Evolutionary conservation across 768 basidiomycete genomes (phyloP).

Genomic region (Russula olivacea): DNA sequence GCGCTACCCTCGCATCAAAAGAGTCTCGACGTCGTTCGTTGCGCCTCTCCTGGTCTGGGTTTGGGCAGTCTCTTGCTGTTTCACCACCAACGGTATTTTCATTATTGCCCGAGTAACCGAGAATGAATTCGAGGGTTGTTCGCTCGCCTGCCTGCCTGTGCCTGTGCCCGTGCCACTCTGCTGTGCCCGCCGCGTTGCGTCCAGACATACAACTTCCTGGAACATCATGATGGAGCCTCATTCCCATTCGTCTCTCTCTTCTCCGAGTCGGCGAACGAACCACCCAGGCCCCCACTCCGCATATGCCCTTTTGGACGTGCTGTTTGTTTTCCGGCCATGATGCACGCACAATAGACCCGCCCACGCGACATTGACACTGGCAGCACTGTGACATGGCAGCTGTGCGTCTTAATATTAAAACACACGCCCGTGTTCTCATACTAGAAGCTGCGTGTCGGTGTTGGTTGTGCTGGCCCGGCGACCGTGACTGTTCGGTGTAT

Average conservation of each 20-base stretch:
- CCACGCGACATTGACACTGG: background rate
- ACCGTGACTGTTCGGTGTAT: background rate
- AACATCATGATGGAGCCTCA: background rate
- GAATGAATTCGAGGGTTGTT: no score
- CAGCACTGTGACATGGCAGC: background rate
- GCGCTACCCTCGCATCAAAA: no score
- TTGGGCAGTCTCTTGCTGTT: background rate
- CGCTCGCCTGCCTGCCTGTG: no score
- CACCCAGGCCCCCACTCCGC: no score
- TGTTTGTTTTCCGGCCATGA: no score
- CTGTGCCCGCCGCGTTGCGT: background rate
- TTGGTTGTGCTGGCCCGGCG: background rate
- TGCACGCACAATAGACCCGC: background rate
- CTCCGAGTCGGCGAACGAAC: no score
- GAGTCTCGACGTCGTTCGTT: no score
- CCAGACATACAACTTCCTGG: background rate
- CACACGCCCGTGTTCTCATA: background rate
- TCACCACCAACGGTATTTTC: background rate
- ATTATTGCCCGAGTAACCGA: background rate
- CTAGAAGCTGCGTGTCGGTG: background rate
- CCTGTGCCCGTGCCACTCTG: no score
- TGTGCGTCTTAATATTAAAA: background rate
- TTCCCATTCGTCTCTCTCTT: background rate
- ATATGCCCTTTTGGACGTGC: background rate
- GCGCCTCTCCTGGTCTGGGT: no score